Evolutionary conservation across 2,329 filamentous ascomycete genomes (phyloP).

Genomic region (Dactylonectria estremocensis): DNA sequence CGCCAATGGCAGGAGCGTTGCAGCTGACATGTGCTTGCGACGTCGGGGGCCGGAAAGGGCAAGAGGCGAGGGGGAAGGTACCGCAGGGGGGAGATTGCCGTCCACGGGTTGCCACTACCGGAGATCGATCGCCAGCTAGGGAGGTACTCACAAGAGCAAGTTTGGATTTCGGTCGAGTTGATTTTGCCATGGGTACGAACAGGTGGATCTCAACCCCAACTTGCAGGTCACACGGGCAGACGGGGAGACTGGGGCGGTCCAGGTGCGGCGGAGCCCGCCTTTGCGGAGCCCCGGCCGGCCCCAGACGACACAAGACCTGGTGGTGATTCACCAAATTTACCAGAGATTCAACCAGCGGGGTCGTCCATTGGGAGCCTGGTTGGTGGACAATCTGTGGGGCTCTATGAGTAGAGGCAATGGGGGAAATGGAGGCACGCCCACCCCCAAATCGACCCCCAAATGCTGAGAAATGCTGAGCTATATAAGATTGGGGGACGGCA

Average conservation of each 20-base stretch:
- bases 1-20: constrained; percentile 27
- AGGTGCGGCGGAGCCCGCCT: constrained; percentile 3
- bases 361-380: constrained; percentile 31
- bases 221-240: constrained; percentile 48
- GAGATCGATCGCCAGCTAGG: constrained; percentile 40
- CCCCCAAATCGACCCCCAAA: constrained; percentile 46
- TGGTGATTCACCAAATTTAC: neutral
- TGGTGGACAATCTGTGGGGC: constrained; percentile 45
- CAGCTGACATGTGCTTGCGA: constrained; percentile 44
- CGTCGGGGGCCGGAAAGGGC: constrained; percentile 41
- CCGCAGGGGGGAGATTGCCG: constrained; percentile 25
- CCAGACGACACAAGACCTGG: constrained; percentile 21
- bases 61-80: constrained; percentile 31
- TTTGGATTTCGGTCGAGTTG: constrained; percentile 39
- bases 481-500: constrained; percentile 41
- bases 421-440: constrained; percentile 14
- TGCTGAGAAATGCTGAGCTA: constrained; percentile 20
- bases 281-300: constrained; percentile 46
- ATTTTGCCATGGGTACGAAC: constrained; percentile 28
- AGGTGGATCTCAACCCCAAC: constrained; percentile 45
- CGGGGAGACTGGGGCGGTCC: constrained; percentile 33
- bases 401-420: constrained; percentile 13
- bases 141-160: constrained; percentile 31
- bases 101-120: constrained; percentile 30
- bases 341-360: neutral